Percentiles rank a stretch among this genome's conserved stretches.
Conservation (phyloP, 202 grass and related monocot genomes). For the Musa balbisiana region DNA sequence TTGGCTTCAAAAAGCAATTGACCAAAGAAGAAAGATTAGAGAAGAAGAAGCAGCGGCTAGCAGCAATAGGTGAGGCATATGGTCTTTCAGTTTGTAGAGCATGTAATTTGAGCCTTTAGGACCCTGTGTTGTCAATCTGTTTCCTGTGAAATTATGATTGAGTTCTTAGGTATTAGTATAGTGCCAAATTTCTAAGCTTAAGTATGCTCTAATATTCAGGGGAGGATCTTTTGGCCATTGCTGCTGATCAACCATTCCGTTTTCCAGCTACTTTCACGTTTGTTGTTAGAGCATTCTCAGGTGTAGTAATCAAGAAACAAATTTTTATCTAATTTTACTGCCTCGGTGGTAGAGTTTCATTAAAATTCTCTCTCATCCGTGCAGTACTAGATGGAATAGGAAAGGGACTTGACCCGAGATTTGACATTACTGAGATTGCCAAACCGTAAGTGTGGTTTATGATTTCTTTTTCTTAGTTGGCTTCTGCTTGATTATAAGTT, state of each 20-base stretch:
- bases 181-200: conserved; percentile 6
- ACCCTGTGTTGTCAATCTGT: too few species aligned
- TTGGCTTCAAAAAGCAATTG: conserved; percentile 85
- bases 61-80: conserved; percentile 72
- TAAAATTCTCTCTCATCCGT: conserved; percentile 19
- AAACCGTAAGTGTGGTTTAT: conserved; percentile 59
- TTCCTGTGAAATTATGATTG: not conserved
- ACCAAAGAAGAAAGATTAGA: conserved; percentile 69
- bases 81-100: conserved; percentile 5
- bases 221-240: conserved; percentile 93
- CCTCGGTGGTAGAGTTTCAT: not conserved
- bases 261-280: conserved; percentile 99
- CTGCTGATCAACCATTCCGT: conserved; percentile 94
- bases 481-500: too few species aligned
- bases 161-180: not conserved
- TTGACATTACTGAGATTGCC: conserved; percentile 99
- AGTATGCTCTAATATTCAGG: conserved; percentile 40
- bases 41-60: conserved; percentile 95
- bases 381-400: conserved; percentile 99
- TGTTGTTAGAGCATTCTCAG: conserved; percentile 98
- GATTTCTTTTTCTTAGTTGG: not conserved
- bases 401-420: conserved; percentile 96
- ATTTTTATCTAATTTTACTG: not conserved
- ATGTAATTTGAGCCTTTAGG: not conserved
- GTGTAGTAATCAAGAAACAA: conserved; percentile 27